Evolutionary conservation across 768 basidiomycete genomes (phyloP), one percentile per base, ranked within the genome.

Genomic region (Rhodotorula babjevae): DNA sequence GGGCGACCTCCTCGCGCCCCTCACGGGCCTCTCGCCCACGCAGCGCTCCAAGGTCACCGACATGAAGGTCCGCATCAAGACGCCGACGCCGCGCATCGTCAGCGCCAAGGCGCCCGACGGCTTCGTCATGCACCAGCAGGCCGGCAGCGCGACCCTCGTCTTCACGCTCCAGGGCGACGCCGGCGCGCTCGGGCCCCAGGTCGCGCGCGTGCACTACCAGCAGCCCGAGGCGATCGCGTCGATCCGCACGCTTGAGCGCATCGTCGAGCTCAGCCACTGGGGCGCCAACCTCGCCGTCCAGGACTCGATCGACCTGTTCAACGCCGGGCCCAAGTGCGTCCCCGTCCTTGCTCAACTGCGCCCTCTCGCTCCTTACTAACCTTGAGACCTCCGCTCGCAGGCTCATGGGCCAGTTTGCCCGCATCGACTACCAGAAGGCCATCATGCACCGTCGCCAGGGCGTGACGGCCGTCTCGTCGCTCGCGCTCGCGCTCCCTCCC

Each of bases 261-360:
- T 85, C 0, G 92, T 89, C 3, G 95, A 99, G 82, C 88, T 99
- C 74, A 95, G 93, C 75, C 95, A 98, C 79, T 98, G 95, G 96
- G 94, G 95, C 47, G 87, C 88, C 55, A 96, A 96, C 81, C 80
- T 99, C 50, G 96, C 97, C 79, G 89, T 94, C 44, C 87, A 97
- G 80, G 93, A 99, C 82, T 86, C 90, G 47, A 87, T 96, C 71
- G 80, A 85, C 68, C 83, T 99, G n/a, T 85, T 86, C 80, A 99
- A 99, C 79, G 89, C 88, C 69, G 96, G 95, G 9, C 93, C 96
- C 21, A 82, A 82, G 95, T 97, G 79, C 82, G 92, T 86, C 33
- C 19, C 31, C n/a, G 16, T 36, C 8, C 18, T 31, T 21, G n/a
- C 33, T 40, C 42, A 2, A n/a, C n/a, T n/a, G n/a, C n/a, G n/a